phyloP scores from a whole-genome alignment of 441 rosid species.

The Flueggea neowawraea region DNA sequence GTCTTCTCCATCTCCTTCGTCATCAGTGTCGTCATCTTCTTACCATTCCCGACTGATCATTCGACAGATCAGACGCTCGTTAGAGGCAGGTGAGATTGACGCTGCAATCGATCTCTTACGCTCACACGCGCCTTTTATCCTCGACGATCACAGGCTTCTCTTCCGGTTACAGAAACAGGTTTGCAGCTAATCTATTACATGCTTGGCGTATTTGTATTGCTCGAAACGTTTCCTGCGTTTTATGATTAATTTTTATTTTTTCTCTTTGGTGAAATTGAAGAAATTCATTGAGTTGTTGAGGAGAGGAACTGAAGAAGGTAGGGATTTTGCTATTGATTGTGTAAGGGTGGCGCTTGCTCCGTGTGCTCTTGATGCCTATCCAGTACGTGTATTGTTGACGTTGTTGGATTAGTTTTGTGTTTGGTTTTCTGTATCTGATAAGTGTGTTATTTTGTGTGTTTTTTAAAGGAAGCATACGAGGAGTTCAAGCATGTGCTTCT shows the following conservation, averaged over 20 bases:
- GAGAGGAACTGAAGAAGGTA: conserved; percentile 64
- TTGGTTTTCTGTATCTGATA: conserved; percentile 20
- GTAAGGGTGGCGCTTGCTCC: conserved; percentile 86
- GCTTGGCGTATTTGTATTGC: too few relatives aligned
- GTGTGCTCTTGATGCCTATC: conserved; percentile 96
- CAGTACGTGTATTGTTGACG: conserved; percentile 34
- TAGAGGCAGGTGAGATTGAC: conserved; percentile 80
- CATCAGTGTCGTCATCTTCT: conserved; percentile 54
- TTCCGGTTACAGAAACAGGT: conserved; percentile 93
- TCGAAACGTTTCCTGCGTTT: neutral
- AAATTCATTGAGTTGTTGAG: conserved; percentile 91
- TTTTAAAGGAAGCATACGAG: conserved; percentile 97
- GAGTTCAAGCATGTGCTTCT: conserved; percentile 97
- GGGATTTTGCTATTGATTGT: conserved; percentile 66
- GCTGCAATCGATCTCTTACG: conserved; percentile 61
- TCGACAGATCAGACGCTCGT: conserved; percentile 68
- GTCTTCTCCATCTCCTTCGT: conserved; percentile 46
- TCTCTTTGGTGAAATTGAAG: conserved; percentile 28
- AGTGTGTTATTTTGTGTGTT: conserved; percentile 23
- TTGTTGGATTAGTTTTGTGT: neutral
- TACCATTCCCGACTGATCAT: conserved; percentile 69
- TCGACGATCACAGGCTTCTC: conserved; percentile 78
- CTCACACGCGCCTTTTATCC: conserved; percentile 62
- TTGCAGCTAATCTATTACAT: neutral
- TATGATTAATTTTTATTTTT: conserved; percentile 1